phyloP scores from a whole-genome alignment of 805 yeast genomes.

The Saccharomycopsis vini region DNA sequence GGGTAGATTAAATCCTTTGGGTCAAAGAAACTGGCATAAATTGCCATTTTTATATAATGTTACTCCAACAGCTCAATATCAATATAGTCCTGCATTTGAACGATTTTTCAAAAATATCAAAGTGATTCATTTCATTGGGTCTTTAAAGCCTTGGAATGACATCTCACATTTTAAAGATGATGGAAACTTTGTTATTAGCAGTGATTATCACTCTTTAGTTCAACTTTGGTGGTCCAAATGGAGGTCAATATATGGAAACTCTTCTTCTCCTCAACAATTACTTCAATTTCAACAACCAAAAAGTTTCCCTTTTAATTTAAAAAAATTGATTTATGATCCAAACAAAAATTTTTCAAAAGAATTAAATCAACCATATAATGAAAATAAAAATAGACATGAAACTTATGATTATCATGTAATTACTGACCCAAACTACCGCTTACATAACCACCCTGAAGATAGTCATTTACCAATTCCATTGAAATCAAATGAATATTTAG shows the following conservation, averaged over 20 bases:
- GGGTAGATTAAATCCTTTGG: constrained; percentile 19
- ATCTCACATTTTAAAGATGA: background rate
- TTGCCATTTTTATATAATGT: constrained; percentile 81
- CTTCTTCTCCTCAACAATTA: background rate
- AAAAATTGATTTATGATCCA: no score
- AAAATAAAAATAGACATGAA: background rate
- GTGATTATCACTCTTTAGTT: background rate
- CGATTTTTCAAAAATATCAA: constrained; percentile 39
- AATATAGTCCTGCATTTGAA: constrained; percentile 60
- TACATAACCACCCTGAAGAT: constrained; percentile 6
- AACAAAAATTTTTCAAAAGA: background rate
- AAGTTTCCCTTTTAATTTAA: background rate
- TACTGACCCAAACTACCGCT: no score
- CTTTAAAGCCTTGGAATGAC: constrained; percentile 46
- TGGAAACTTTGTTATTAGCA: background rate
- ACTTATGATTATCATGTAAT: background rate
- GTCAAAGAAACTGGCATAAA: constrained; percentile 43
- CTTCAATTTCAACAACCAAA: background rate
- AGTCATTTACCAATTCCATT: constrained; percentile 5
- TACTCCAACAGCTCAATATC: constrained; percentile 54
- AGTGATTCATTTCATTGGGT: constrained; percentile 61
- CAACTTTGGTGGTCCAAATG: background rate
- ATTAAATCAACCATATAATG: no score
- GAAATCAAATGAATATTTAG: constrained; percentile 1
- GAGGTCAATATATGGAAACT: background rate